Evolutionary conservation across 2,329 filamentous ascomycete genomes (phyloP), one percentile per base, ranked within the genome.

Genomic region (Penicillium sp.): DNA sequence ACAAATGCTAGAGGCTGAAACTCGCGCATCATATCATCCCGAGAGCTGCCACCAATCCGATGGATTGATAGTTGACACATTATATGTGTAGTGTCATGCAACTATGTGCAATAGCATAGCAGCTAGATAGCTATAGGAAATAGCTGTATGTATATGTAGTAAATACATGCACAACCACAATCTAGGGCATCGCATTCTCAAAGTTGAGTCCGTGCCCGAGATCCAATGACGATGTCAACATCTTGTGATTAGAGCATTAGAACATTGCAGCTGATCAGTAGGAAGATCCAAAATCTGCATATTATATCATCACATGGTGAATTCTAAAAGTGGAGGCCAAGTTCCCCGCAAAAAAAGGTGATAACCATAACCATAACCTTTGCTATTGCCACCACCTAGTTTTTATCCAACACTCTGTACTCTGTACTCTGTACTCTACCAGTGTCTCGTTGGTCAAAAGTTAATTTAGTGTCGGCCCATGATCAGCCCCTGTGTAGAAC

Each of bases 41-140:
- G 38, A 44, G 12, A 56, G 51, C 53, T 53, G 38, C 33, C 42
- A 49, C 57, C 57, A 59, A 59, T 59, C 55, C 48, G 46, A n/a
- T 32, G 12, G 13, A 1, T n/a, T n/a, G 1, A 5, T 10, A 31
- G 9, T 31, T 13, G 9, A 10, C 28, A 31, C 28, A 18, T 31
- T 31, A 4, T 10, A 31, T 13, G 2, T 9, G 2, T 10, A 32
- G 12, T n/a, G 29, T 6, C 29, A 13, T 31, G 12, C 13, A 32
- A n/a, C 29, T 32, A 32, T n/a, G 15, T 18, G 15, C 15, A 18
- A 18, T 18, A 23, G 20, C 20, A 23, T 23, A 8, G 31, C 28
- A 29, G 10, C 28, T 28, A 28, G 8, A 8, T 10, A 5, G 10
- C 12, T 31, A 31, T 31, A n/a, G 29, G 10, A 31, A 13, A 31